Evolutionary conservation across 495 filamentous ascomycete species (phyloP).

Genomic region (Xylaria flabelliformis): DNA sequence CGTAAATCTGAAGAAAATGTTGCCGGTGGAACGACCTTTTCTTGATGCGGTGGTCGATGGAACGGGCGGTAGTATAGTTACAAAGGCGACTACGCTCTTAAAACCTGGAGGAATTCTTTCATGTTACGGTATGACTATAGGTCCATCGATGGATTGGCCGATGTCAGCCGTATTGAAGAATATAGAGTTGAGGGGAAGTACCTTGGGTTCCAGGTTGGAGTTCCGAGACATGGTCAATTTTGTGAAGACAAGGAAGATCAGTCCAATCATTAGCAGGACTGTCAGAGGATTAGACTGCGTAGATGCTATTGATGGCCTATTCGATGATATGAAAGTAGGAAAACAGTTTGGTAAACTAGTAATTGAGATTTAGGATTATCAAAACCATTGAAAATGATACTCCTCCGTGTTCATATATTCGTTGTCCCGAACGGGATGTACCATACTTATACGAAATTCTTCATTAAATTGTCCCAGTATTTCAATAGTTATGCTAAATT

Average conservation of each 20-base stretch:
- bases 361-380: neutral
- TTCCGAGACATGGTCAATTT: conserved; percentile 77
- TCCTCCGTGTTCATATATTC: neutral
- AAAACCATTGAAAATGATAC: conserved; percentile 57
- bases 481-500: neutral
- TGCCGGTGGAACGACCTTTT: conserved; percentile 62
- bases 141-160: conserved; percentile 70
- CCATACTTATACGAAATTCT: neutral
- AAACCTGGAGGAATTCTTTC: conserved; percentile 70
- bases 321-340: conserved; percentile 74
- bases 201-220: conserved; percentile 75
- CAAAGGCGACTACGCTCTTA: conserved; percentile 60
- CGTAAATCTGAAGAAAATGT: conserved; percentile 59
- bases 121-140: conserved; percentile 77
- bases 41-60: conserved; percentile 77
- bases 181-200: conserved; percentile 69
- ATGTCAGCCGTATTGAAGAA: conserved; percentile 76
- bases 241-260: conserved; percentile 65
- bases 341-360: conserved; percentile 70
- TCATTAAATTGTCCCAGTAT: neutral
- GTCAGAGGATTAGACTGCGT: conserved; percentile 67
- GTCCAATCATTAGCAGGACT: conserved; percentile 64
- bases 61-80: conserved; percentile 71
- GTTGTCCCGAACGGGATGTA: neutral
- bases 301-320: conserved; percentile 66